Evolutionary conservation across 2,329 filamentous ascomycete species (phyloP).

Genomic region (Camillea tinctor): DNA sequence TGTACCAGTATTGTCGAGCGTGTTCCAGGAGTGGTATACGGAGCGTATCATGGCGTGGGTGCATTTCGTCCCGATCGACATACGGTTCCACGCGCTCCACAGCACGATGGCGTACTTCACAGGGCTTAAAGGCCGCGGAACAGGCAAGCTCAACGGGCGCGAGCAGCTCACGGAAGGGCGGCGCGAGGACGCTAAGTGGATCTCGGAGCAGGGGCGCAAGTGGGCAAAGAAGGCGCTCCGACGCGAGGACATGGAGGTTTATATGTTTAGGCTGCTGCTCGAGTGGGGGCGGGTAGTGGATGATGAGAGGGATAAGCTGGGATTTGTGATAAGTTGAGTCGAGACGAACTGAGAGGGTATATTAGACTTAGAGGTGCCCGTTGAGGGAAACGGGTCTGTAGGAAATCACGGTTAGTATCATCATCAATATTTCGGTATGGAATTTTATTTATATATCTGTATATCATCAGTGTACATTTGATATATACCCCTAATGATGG

Average conservation of each 20-base stretch:
- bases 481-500: too few relatives aligned
- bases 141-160: slow-evolving; percentile 43
- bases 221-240: slow-evolving; percentile 65
- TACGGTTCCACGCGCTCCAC: slow-evolving; percentile 71
- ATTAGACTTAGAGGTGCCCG: too few relatives aligned
- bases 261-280: slow-evolving; percentile 73
- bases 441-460: too few relatives aligned
- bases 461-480: too few relatives aligned
- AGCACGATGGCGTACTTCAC: slow-evolving; percentile 73
- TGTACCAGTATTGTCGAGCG: slow-evolving; percentile 67
- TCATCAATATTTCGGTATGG: too few relatives aligned
- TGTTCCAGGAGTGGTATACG: slow-evolving; percentile 80
- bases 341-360: too few relatives aligned
- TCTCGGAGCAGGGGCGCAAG: slow-evolving; percentile 62
- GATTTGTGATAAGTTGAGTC: slow-evolving; percentile 28
- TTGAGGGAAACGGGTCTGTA: too few relatives aligned
- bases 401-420: too few relatives aligned
- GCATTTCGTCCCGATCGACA: slow-evolving; percentile 77
- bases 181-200: slow-evolving; percentile 57
- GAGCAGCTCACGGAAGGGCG: slow-evolving; percentile 48
- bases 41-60: slow-evolving; percentile 72
- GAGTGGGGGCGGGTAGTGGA: slow-evolving; percentile 74
- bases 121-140: slow-evolving; percentile 50
- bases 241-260: slow-evolving; percentile 76
- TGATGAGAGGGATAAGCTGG: slow-evolving; percentile 53